A percentile compares a stretch with the other conserved stretches of the same genome.
phyloP scores from a whole-genome alignment of 1,284 basidiomycete genomes.

The Microstroma glucosiphilum region DNA sequence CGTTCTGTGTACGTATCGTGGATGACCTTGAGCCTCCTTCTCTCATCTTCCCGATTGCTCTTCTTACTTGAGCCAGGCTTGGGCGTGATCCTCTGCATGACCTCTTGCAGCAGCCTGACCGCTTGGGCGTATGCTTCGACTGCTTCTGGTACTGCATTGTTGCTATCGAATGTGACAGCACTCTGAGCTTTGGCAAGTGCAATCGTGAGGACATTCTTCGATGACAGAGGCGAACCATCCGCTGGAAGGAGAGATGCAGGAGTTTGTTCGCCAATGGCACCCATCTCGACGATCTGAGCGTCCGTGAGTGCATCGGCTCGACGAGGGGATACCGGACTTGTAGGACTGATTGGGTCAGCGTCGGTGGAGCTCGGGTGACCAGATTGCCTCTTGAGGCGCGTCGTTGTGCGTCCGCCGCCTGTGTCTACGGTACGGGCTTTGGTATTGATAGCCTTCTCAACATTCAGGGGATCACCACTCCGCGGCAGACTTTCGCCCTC shows the following conservation, averaged over 20 bases:
- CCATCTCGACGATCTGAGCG: conserved; percentile 26
- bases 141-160: conserved; percentile 51
- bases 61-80: conserved; percentile 11
- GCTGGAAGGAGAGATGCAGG: conserved; percentile 32
- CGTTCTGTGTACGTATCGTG: conserved; percentile 53
- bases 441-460: neutral
- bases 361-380: neutral
- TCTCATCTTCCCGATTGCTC: conserved; percentile 48
- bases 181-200: conserved; percentile 52
- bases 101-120: conserved; percentile 51
- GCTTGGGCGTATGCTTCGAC: conserved; percentile 51
- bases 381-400: neutral
- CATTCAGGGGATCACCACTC: neutral
- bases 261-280: conserved; percentile 25
- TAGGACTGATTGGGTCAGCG: neutral
- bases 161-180: conserved; percentile 52
- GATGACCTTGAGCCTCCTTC: conserved; percentile 48
- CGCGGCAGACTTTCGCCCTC: neutral
- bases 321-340: neutral
- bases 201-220: conserved; percentile 52
- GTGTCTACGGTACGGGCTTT: neutral
- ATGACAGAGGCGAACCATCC: conserved; percentile 35
- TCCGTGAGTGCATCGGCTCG: conserved; percentile 27
- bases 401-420: neutral
- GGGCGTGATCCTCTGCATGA: conserved; percentile 52